Conservation (phyloP, 73 alveolate species). For the Symbiodinium pilosum region DNA sequence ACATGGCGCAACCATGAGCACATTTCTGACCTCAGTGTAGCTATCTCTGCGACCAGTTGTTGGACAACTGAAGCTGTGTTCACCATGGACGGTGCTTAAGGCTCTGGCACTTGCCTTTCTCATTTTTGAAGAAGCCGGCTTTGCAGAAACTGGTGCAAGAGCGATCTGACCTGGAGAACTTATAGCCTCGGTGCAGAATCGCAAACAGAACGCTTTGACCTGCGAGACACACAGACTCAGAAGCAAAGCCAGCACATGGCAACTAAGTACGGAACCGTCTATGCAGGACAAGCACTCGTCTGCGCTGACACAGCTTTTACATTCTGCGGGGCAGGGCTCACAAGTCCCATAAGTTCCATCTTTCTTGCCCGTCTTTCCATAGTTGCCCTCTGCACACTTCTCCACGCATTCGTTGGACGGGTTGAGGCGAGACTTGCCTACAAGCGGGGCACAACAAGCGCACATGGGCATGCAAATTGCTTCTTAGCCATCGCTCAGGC, state of each 20-base stretch:
- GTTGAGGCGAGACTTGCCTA: constrained; percentile 2
- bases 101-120: constrained; percentile 1
- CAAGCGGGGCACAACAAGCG: not conserved
- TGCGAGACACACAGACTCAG: not conserved
- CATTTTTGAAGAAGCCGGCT: constrained; percentile 7
- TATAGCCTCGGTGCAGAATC: not conserved
- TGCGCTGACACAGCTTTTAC: not conserved
- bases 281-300: not conserved
- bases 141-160: not conserved
- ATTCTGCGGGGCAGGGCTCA: not conserved
- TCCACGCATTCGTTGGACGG: not conserved
- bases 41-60: too few relatives aligned
- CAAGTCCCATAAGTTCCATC: constrained; percentile 11
- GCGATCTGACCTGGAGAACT: not conserved
- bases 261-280: not conserved
- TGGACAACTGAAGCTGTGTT: too few relatives aligned
- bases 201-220: not conserved
- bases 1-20: constrained; percentile 10
- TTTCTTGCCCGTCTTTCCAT: constrained; percentile 11
- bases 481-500: not conserved
- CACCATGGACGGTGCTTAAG: too few relatives aligned
- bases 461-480: not conserved
- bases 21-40: constrained; percentile 8
- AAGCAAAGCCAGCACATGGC: not conserved
- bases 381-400: constrained; percentile 29